phyloP scores from a whole-genome alignment of 108 stramenopile genomes.

The Pseudonitzschia delicatissima region DNA sequence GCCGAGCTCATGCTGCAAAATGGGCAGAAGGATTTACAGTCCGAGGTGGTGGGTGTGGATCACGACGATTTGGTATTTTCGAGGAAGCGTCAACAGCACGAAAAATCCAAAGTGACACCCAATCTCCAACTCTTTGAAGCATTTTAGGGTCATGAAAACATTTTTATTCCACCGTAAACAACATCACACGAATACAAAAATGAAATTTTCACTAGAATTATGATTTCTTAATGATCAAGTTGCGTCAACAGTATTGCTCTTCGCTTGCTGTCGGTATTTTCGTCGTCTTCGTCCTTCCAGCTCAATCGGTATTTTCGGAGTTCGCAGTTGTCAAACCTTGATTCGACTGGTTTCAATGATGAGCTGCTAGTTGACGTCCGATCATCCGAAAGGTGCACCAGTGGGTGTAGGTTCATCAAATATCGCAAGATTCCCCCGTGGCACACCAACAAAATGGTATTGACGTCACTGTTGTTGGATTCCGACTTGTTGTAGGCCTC shows the following conservation, averaged over 20 bases:
- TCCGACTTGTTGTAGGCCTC: neutral
- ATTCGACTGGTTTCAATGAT: slow-evolving; percentile 29
- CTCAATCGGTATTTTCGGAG: slow-evolving; percentile 54
- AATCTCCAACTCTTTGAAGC: no score
- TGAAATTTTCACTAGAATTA: no score
- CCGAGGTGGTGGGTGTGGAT: slow-evolving; percentile 62
- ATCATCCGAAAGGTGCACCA: slow-evolving; percentile 50
- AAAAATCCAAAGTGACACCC: neutral
- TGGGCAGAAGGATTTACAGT: slow-evolving; percentile 52
- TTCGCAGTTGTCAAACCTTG: slow-evolving; percentile 82
- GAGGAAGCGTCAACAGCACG: slow-evolving; percentile 25
- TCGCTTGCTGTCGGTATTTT: neutral
- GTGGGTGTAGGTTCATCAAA: slow-evolving; percentile 53
- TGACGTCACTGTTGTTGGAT: neutral
- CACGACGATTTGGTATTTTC: slow-evolving; percentile 76
- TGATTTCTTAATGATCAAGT: slow-evolving; percentile 13
- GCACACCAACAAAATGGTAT: slow-evolving; percentile 44
- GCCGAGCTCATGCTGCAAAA: slow-evolving; percentile 56
- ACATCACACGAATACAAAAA: no score
- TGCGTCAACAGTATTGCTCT: slow-evolving; percentile 20
- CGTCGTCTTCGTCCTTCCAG: slow-evolving; percentile 19
- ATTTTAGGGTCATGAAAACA: no score
- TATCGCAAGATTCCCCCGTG: slow-evolving; percentile 77
- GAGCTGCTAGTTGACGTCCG: slow-evolving; percentile 8
- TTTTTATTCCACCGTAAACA: no score